Conservation (phyloP, 2,329 filamentous ascomycete species). For the Calycina marina region DNA sequence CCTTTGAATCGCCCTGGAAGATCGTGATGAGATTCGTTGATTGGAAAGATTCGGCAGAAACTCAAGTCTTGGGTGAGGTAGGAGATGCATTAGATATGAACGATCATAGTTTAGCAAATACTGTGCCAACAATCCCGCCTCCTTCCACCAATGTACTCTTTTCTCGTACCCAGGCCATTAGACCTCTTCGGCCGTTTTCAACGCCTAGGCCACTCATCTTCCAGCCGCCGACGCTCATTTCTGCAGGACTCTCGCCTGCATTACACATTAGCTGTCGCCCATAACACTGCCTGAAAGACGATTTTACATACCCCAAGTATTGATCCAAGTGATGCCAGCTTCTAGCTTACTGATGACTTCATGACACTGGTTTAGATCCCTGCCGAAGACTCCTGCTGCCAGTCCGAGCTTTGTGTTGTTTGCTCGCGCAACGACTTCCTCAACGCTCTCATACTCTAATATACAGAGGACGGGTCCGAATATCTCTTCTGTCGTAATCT, state of each 20-base stretch:
- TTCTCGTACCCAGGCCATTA: slow-evolving; percentile 72
- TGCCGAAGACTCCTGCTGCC: slow-evolving; percentile 72
- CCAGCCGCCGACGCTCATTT: slow-evolving; percentile 89
- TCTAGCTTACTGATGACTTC: slow-evolving; percentile 55
- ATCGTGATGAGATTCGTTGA: no score
- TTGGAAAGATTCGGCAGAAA: no score
- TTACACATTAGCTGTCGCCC: not conserved
- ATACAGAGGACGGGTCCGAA: slow-evolving; percentile 82
- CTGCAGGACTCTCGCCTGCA: slow-evolving; percentile 61
- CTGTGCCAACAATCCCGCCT: slow-evolving; percentile 48
- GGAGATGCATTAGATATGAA: not conserved
- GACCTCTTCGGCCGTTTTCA: slow-evolving; percentile 68
- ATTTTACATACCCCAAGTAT: slow-evolving; percentile 54
- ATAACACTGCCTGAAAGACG: not conserved
- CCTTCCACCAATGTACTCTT: slow-evolving; percentile 84
- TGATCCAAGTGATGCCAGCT: slow-evolving; percentile 83
- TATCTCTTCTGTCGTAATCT: slow-evolving; percentile 68
- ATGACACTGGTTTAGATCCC: slow-evolving; percentile 60
- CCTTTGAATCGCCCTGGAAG: no score
- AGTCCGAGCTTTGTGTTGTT: slow-evolving; percentile 68
- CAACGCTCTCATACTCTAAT: slow-evolving; percentile 54
- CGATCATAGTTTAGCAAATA: slow-evolving; percentile 49
- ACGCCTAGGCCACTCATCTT: slow-evolving; percentile 80
- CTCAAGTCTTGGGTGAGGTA: not conserved
- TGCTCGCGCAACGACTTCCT: slow-evolving; percentile 56